Evolutionary conservation across 768 basidiomycete species (phyloP), one percentile per base, ranked within the genome.

Genomic region (Clitopilus hobsonii): DNA sequence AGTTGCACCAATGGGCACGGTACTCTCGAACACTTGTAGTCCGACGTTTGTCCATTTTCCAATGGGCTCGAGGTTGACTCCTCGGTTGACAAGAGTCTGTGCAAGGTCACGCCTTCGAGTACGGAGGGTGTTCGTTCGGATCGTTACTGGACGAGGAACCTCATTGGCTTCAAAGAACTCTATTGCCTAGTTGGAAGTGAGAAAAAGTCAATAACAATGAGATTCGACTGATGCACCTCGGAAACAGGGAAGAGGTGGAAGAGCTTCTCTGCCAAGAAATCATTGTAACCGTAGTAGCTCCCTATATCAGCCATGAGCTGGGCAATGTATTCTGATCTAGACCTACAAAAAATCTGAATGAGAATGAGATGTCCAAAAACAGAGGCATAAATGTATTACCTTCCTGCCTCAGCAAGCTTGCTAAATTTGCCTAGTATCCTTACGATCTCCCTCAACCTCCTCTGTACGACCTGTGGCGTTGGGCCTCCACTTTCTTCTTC

Each of bases 31-130:
- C 2, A 99, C 89, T 70, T 98, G 97, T n/a, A 99, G 79, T 14
- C 97, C 97, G 58, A 98, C 95, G 65, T 98, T 98, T 25, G 92
- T 92, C 97, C 97, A 98, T 74, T 98, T 98, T 26, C 96, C 97
- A 60, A 99, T 95, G 20, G 97, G 95, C 67, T 98, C 96, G 53
- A 99, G 82, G 65, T 92, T 97, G 58, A 98, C 97, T 28, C 97
- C 97, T 49, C 97, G 84, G 68, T 97, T 97, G 62, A 98, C 86
- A 29, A 99, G 78, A 0, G 86, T 81, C 71, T 98, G 96, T 1
- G 93, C 96, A 56, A 99, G 83, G 69, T 98, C 97, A 49, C 96
- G 84, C 61, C 97, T 79, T 58, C 97, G 83, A 1, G 94, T 94
- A 54, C 91, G 90, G 18, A 99, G 82, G 4, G 95, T 98, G 69